Evolutionary conservation across 345 rosid genomes (phyloP).

Genomic region (Dipteronia sinensis): DNA sequence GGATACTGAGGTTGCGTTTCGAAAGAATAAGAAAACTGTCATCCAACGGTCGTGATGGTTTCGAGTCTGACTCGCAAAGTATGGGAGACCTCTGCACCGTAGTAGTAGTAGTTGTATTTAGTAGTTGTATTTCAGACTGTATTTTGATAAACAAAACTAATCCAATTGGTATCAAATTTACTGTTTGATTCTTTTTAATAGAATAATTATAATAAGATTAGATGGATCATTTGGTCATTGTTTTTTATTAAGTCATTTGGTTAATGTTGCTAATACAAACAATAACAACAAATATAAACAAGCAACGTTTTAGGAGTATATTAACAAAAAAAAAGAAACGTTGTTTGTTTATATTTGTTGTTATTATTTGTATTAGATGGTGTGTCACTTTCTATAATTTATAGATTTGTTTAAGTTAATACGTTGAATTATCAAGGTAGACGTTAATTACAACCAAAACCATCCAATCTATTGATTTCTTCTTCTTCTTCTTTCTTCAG

Average conservation of each 20-base stretch:
- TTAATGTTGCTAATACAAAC: neutral
- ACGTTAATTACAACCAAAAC: neutral
- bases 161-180: too few species aligned
- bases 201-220: too few species aligned
- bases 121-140: too few species aligned
- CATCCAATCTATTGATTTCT: neutral
- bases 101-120: too few species aligned
- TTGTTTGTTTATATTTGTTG: neutral
- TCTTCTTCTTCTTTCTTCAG: too few species aligned
- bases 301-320: neutral
- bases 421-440: neutral
- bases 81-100: too few species aligned
- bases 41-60: constrained; percentile 14
- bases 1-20: constrained; percentile 84
- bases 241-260: too few species aligned
- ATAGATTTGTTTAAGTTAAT: neutral
- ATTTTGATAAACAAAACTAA: too few species aligned
- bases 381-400: too few species aligned
- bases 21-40: constrained; percentile 52
- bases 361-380: neutral
- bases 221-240: neutral
- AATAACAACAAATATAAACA: neutral
- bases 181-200: too few species aligned
- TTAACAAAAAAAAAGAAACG: too few species aligned
- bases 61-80: too few species aligned